These are phyloP conservation scores for Tylopilus rubrobrunneus DNA, from an alignment of 768 basidiomycete species.

Conservation along the genomic window DNA sequence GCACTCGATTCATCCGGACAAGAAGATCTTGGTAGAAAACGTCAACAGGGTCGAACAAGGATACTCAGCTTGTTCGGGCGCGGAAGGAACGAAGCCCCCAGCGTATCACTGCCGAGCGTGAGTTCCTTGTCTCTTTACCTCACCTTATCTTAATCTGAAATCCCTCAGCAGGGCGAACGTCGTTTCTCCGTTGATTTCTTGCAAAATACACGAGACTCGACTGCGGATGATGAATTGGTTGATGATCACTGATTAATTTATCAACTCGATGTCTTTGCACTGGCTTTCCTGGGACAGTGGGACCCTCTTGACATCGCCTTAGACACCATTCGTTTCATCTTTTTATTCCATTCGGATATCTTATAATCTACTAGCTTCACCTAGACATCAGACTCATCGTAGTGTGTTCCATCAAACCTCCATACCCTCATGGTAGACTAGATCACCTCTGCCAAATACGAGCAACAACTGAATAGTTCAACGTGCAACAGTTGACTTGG, in stretches of 20 bases:
- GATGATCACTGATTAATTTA: slow-evolving; percentile 8
- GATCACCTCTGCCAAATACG: no score
- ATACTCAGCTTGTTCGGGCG: slow-evolving; percentile 30
- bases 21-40: slow-evolving; percentile 9
- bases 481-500: no score
- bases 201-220: slow-evolving; percentile 1
- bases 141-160: background rate
- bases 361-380: background rate
- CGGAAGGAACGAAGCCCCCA: slow-evolving; percentile 15
- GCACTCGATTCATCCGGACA: slow-evolving; percentile 16
- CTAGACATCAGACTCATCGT: no score
- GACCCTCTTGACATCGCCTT: no score
- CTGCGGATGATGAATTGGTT: slow-evolving; percentile 1
- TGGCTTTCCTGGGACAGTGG: background rate
- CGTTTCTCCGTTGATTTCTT: slow-evolving; percentile 2
- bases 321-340: background rate
- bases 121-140: background rate
- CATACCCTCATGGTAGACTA: no score
- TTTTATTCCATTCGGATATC: background rate
- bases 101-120: slow-evolving; percentile 10
- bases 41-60: slow-evolving; percentile 27
- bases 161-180: slow-evolving; percentile 5
- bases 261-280: background rate
- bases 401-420: no score
- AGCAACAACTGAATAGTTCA: no score